Base-by-base conservation (phyloP, 768 basidiomycete species). In the Tulasnella calospora region DNA sequence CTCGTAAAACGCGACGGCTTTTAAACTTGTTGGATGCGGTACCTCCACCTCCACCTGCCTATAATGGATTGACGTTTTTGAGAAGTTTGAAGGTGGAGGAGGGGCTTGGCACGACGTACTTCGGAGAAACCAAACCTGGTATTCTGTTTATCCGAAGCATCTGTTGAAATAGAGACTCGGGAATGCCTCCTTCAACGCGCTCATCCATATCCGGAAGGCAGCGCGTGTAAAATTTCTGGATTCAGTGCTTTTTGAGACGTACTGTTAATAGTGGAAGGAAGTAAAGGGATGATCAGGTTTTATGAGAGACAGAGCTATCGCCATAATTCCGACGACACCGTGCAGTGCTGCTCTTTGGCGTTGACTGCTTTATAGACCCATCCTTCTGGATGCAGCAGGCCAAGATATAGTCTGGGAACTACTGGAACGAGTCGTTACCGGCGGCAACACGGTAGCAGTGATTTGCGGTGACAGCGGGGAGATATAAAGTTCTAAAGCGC, bases 391-490 rank as follows among this genome's bases (percentile, higher is more conserved):
- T 72, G n/a, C 72, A 71, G 67, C 77, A 75, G 15, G 77, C 33
- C 44, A 61, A 77, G 21, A 71, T 71, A 61, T 70, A 69, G 30
- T 77, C 76, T 33, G 71, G 7, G 61, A 77, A 69, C 67, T 69
- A 38, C 27, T 77, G 76, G 36, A 61, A 35, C 7, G 76, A 77
- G 55, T 69, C 57, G 27, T 33, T 44, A 4, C 79, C 79, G 69
- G 67, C 75, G 33, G 70, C 71, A n/a, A 76, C 76, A 10, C 77
- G 44, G 51, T 79, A 79, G 3, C 74, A 57, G 41, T 79, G 75
- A 74, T 79, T 79, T 33, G 38, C 71, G 67, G 79, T 30, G 3
- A 27, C 40, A 8, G 70, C 36, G 23, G 76, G n/a, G n/a, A n/a
- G n/a, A n/a, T n/a, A n/a, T n/a, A n/a, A n/a, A n/a, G n/a, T n/a